Conservation (phyloP, 306 rosid species). For the Crataegus laevigata region DNA sequence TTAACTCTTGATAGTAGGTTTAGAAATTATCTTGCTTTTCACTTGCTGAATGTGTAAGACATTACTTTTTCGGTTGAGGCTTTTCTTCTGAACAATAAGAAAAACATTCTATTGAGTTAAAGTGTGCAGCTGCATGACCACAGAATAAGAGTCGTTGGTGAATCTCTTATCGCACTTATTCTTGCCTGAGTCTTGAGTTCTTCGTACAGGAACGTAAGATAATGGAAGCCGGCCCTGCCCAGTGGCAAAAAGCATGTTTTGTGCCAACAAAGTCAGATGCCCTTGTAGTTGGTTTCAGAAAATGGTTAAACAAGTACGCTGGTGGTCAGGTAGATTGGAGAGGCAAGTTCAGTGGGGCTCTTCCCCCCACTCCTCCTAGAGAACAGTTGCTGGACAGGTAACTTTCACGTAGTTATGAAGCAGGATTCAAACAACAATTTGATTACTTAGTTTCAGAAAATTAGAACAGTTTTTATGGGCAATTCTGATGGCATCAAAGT, state of each 20-base stretch:
- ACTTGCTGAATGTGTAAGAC: background rate
- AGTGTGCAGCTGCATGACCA: background rate
- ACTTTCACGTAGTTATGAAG: background rate
- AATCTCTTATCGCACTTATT: background rate
- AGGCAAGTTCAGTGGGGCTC: slow-evolving; percentile 61
- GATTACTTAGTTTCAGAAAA: background rate
- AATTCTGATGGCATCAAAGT: background rate
- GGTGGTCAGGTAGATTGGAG: slow-evolving; percentile 84
- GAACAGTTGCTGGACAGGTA: slow-evolving; percentile 89
- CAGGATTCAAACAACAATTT: slow-evolving; percentile 5
- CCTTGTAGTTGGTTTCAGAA: slow-evolving; percentile 69
- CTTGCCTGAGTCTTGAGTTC: slow-evolving; percentile 3
- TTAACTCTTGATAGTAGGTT: background rate
- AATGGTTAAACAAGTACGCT: slow-evolving; percentile 74
- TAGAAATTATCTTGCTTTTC: slow-evolving; percentile 1
- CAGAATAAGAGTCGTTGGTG: background rate
- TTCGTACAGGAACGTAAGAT: slow-evolving; percentile 58
- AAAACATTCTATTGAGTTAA: background rate
- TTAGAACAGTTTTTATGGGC: background rate
- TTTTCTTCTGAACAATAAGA: background rate
- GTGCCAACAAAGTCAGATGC: slow-evolving; percentile 88
- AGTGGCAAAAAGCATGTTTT: slow-evolving; percentile 84
- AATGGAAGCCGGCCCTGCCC: slow-evolving; percentile 41
- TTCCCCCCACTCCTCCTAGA: slow-evolving; percentile 76
- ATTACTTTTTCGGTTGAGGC: background rate